A percentile compares a stretch with the other conserved stretches of the same genome.
Evolutionary conservation across 1,284 basidiomycete species (phyloP).

Genomic region (Caloboletus firmus): DNA sequence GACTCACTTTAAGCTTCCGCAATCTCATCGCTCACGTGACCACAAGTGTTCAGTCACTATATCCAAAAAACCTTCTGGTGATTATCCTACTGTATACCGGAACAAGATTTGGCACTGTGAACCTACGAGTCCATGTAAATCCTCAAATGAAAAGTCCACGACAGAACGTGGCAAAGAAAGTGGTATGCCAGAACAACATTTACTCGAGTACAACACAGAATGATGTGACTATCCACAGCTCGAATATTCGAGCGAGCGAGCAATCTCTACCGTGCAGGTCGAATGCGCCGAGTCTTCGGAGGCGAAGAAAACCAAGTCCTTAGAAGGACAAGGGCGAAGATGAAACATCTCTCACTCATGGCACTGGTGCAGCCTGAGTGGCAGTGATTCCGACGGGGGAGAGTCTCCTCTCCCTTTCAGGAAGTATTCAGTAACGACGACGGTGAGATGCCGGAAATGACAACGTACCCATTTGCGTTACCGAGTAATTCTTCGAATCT

Average conservation of each 20-base stretch:
- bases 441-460: not conserved
- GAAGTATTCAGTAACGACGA: not conserved
- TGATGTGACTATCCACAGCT: not conserved
- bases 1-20: conserved; percentile 2
- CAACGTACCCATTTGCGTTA: conserved; percentile 32
- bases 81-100: not conserved
- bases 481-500: conserved; percentile 43
- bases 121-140: not conserved
- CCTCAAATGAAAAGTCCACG: not conserved
- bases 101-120: not conserved
- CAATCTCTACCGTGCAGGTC: not conserved
- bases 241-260: not conserved
- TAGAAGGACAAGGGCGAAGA: not conserved
- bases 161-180: not conserved
- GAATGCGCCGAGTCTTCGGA: not conserved
- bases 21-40: conserved; percentile 31
- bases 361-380: not conserved
- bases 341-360: not conserved
- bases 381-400: conserved; percentile 17
- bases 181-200: not conserved
- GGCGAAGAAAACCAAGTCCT: not conserved
- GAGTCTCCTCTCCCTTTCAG: conserved; percentile 22
- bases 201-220: not conserved
- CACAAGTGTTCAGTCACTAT: not conserved
- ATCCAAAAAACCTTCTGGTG: not conserved